A percentile compares a stretch with the other conserved stretches of the same genome.
These are phyloP conservation scores for Ramularia collo-cygni DNA, from an alignment of 2,329 filamentous ascomycete species.

Conservation along the genomic window DNA sequence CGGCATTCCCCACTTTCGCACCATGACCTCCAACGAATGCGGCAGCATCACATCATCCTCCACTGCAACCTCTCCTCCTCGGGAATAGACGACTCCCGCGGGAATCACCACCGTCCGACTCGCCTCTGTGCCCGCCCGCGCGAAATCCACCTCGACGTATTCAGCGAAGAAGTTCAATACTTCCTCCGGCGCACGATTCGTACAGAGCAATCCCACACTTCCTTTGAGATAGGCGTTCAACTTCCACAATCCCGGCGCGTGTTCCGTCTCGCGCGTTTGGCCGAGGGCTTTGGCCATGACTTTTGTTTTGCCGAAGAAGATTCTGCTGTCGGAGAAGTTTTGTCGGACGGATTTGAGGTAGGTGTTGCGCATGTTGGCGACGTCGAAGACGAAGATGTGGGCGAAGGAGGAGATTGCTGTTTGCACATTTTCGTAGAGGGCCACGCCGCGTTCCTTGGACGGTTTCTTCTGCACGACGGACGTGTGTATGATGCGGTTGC, in stretches of 20 bases:
- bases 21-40: constrained; percentile 82
- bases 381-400: constrained; percentile 85
- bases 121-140: constrained; percentile 73
- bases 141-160: constrained; percentile 77
- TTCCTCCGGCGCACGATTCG: constrained; percentile 62
- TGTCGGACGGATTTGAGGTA: constrained; percentile 86
- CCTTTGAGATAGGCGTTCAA: constrained; percentile 67
- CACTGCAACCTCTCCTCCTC: constrained; percentile 67
- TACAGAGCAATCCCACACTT: constrained; percentile 85
- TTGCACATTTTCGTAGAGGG: constrained; percentile 82
- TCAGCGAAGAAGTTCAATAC: constrained; percentile 66
- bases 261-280: constrained; percentile 61
- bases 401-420: constrained; percentile 78
- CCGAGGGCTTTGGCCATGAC: constrained; percentile 96
- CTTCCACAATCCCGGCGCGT: constrained; percentile 67
- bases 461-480: constrained; percentile 85
- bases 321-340: constrained; percentile 74
- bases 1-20: constrained; percentile 83
- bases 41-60: constrained; percentile 82
- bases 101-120: constrained; percentile 73
- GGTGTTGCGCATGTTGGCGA: constrained; percentile 98
- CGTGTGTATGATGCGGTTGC: constrained; percentile 80
- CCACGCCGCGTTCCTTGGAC: constrained; percentile 78
- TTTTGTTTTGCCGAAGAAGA: constrained; percentile 99
- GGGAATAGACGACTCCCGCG: constrained; percentile 70